Evolutionary conservation across 1,284 basidiomycete species (phyloP).

Genomic region (Bondarzewia mesenterica): DNA sequence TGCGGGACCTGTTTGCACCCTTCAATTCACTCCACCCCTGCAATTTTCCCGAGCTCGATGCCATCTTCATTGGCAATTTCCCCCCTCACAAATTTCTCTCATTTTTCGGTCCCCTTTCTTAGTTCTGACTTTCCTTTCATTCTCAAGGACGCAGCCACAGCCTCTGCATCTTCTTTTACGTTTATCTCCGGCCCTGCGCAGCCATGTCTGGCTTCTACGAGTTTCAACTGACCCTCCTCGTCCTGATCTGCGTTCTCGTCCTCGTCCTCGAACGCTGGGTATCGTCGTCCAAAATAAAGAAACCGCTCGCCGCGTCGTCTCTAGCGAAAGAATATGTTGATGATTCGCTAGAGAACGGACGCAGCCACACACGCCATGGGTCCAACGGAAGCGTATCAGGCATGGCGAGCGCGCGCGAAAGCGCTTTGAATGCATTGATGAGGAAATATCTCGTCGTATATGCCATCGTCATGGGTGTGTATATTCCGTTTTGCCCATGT

Average conservation of each 20-base stretch:
- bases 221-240: slow-evolving; percentile 37
- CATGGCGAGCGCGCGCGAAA: slow-evolving; percentile 10
- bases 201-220: slow-evolving; percentile 38
- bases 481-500: not conserved
- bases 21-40: no score
- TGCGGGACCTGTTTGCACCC: no score
- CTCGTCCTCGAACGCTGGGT: slow-evolving; percentile 39
- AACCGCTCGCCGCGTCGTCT: slow-evolving; percentile 4
- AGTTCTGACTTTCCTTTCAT: no score
- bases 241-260: slow-evolving; percentile 34
- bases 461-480: slow-evolving; percentile 63
- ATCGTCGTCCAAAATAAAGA: slow-evolving; percentile 20
- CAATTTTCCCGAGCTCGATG: no score
- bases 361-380: slow-evolving; percentile 16
- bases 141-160: no score
- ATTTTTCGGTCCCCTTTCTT: no score
- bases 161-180: no score
- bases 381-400: slow-evolving; percentile 12
- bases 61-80: no score
- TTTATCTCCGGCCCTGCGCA: no score
- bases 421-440: slow-evolving; percentile 32
- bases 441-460: slow-evolving; percentile 59
- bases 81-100: no score
- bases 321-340: slow-evolving; percentile 10
- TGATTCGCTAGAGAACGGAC: slow-evolving; percentile 16